These are phyloP conservation scores for Secale cereale DNA, from an alignment of 176 grass and related monocot species.

Conservation along the genomic window DNA sequence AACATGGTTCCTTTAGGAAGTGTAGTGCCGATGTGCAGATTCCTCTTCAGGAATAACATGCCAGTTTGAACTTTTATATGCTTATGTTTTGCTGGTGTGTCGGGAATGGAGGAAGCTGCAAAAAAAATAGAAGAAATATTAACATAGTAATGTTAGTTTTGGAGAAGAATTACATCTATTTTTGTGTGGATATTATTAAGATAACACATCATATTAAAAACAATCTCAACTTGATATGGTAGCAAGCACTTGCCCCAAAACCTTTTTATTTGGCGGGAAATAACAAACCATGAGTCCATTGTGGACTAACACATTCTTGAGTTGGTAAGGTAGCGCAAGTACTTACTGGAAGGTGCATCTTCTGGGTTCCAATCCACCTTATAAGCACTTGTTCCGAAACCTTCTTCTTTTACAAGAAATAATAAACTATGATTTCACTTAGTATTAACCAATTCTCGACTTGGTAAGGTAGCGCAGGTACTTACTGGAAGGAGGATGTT, in stretches of 20 bases:
- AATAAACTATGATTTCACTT: background rate
- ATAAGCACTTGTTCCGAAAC: too few relatives aligned
- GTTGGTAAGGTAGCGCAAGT: too few relatives aligned
- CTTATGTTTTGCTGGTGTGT: background rate
- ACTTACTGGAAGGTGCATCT: too few relatives aligned
- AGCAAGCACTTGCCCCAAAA: too few relatives aligned
- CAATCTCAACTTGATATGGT: background rate
- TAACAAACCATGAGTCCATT: background rate
- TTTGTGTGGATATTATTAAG: background rate
- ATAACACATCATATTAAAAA: background rate
- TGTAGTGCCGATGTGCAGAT: background rate
- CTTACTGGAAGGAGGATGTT: too few relatives aligned
- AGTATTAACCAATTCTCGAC: background rate
- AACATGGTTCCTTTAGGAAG: background rate
- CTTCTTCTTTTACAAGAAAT: too few relatives aligned
- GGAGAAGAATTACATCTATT: background rate
- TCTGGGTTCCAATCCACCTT: too few relatives aligned
- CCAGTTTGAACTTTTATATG: background rate
- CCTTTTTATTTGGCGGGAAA: too few relatives aligned
- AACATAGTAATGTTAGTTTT: background rate
- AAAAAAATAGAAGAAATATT: background rate
- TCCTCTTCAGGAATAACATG: conserved; percentile 3
- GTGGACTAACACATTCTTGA: too few relatives aligned
- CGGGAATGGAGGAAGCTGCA: background rate
- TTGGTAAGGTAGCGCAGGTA: too few relatives aligned